Evolutionary conservation across 2,329 filamentous ascomycete species (phyloP).

Genomic region (Hymenoscyphus fructigenus): DNA sequence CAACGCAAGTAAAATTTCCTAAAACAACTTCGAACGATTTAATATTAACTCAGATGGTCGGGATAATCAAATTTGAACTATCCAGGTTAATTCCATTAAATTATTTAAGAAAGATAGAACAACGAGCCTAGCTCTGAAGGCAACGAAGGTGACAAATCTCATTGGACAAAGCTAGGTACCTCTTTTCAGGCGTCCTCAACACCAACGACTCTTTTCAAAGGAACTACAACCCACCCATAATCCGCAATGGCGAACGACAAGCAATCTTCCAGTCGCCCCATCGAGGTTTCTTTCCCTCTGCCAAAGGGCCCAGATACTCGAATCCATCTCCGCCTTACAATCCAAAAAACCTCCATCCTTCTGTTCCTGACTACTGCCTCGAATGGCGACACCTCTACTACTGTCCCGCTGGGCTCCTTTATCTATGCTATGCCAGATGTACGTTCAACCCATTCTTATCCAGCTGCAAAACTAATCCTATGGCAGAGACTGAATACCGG

Average conservation of each 20-base stretch:
- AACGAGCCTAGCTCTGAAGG: not conserved
- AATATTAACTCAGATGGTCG: too few species aligned
- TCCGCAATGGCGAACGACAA: conserved; percentile 15
- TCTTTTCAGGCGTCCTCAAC: not conserved
- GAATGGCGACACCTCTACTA: conserved; percentile 49
- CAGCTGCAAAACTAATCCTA: conserved; percentile 18
- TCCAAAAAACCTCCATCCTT: conserved; percentile 56
- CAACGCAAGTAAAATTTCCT: too few species aligned
- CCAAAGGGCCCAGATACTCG: conserved; percentile 60
- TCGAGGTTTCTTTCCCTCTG: conserved; percentile 58
- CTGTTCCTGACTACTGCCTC: conserved; percentile 61
- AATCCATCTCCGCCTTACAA: conserved; percentile 59
- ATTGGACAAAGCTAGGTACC: not conserved
- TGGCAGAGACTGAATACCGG: conserved; percentile 41
- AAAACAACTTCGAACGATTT: too few species aligned
- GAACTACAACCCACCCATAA: conserved; percentile 2
- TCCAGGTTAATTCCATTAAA: too few species aligned
- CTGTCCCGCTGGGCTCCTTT: conserved; percentile 75
- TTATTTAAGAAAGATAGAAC: too few species aligned
- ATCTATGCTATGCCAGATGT: conserved; percentile 94
- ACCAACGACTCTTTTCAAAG: not conserved
- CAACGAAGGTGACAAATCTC: not conserved
- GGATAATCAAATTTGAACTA: too few species aligned
- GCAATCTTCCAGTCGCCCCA: conserved; percentile 19
- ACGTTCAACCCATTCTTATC: conserved; percentile 32